Conservation (phyloP, 2,329 filamentous ascomycete species). For the Trichophyton rubrum region DNA sequence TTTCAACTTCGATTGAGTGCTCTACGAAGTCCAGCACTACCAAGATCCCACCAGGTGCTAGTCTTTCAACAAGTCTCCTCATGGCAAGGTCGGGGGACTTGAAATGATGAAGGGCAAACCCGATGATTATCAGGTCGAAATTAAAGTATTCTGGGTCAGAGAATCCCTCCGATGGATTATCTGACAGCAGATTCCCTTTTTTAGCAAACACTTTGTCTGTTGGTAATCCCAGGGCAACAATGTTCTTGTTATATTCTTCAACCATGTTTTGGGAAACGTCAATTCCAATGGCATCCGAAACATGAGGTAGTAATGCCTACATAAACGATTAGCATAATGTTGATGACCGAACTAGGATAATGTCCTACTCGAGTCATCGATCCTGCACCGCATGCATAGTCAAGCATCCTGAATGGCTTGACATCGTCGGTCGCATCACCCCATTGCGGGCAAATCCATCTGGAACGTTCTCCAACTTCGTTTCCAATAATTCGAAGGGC, state of each 20-base stretch:
- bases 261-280: slow-evolving; percentile 64
- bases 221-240: slow-evolving; percentile 38
- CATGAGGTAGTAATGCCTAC: slow-evolving; percentile 49
- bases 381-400: slow-evolving; percentile 67
- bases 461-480: slow-evolving; percentile 41
- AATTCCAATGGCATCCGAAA: slow-evolving; percentile 52
- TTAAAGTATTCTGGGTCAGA: slow-evolving; percentile 49
- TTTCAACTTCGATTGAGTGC: slow-evolving; percentile 25
- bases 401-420: slow-evolving; percentile 43
- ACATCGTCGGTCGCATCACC: slow-evolving; percentile 20
- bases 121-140: slow-evolving; percentile 56
- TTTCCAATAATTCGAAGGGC: slow-evolving; percentile 43
- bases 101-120: slow-evolving; percentile 56
- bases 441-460: slow-evolving; percentile 53
- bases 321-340: slow-evolving; percentile 1
- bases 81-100: slow-evolving; percentile 51
- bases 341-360: neutral
- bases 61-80: slow-evolving; percentile 45
- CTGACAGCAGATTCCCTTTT: slow-evolving; percentile 45
- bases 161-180: slow-evolving; percentile 43
- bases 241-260: slow-evolving; percentile 50
- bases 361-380: slow-evolving; percentile 48
- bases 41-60: slow-evolving; percentile 54
- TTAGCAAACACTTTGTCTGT: slow-evolving; percentile 44
- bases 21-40: slow-evolving; percentile 54